A percentile compares a stretch with the other conserved stretches of the same genome.
phyloP scores from a whole-genome alignment of 352 stramenopile species.

The Phytophthora megakarya region DNA sequence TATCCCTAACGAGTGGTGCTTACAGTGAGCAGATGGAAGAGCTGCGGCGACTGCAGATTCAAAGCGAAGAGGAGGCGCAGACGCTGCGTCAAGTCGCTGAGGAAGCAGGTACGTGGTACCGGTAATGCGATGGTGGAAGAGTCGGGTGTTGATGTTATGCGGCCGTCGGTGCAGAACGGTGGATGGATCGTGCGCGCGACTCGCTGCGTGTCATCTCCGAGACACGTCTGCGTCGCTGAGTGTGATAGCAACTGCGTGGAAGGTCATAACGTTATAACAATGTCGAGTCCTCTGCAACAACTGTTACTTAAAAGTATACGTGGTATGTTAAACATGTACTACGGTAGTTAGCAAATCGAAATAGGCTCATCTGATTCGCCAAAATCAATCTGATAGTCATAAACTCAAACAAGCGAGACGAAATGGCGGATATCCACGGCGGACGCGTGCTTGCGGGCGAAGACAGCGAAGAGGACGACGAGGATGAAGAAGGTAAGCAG shows the following conservation, averaged over 20 bases:
- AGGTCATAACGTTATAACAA: neutral
- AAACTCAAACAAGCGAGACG: neutral
- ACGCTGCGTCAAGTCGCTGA: slow-evolving; percentile 82
- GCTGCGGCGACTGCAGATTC: slow-evolving; percentile 74
- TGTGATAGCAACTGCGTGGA: slow-evolving; percentile 3
- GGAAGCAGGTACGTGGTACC: slow-evolving; percentile 50
- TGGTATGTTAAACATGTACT: too few species aligned
- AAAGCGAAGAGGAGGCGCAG: slow-evolving; percentile 86
- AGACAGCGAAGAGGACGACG: slow-evolving; percentile 82
- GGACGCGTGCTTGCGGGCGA: slow-evolving; percentile 75
- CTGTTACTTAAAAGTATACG: too few species aligned
- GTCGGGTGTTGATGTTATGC: neutral
- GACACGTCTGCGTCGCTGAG: slow-evolving; percentile 64
- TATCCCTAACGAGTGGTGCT: slow-evolving; percentile 3
- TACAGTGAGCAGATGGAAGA: slow-evolving; percentile 81
- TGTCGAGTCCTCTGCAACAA: neutral
- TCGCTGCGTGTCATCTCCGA: slow-evolving; percentile 86
- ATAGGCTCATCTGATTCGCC: slow-evolving; percentile 23
- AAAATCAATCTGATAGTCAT: slow-evolving; percentile 17
- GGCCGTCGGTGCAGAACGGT: slow-evolving; percentile 56
- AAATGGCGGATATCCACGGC: slow-evolving; percentile 63
- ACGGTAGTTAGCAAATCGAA: slow-evolving; percentile 13
- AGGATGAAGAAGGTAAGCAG: slow-evolving; percentile 55
- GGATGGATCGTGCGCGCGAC: slow-evolving; percentile 82
- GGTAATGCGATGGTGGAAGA: slow-evolving; percentile 29